A percentile compares a stretch with the other conserved stretches of the same genome.
phyloP scores from a whole-genome alignment of 805 yeast genomes.

The Torulaspora indica region DNA sequence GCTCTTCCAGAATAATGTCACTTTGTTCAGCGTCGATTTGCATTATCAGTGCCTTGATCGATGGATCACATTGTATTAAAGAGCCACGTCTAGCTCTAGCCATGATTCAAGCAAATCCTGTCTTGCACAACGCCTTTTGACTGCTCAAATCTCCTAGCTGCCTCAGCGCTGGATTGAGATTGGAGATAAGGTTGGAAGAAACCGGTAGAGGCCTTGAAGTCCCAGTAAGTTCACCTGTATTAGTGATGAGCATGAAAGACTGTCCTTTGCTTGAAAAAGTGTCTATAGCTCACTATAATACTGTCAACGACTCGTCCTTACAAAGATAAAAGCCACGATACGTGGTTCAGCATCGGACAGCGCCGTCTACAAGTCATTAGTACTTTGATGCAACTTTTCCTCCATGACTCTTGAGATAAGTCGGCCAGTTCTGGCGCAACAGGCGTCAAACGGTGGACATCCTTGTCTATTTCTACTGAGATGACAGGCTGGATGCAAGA shows the following conservation, averaged over 20 bases:
- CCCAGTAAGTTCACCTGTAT: background rate
- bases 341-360: no score
- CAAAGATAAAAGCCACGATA: no score
- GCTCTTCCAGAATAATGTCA: constrained; percentile 70
- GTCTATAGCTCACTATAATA: no score
- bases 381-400: background rate
- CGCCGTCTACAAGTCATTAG: no score
- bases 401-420: background rate
- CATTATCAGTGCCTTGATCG: constrained; percentile 79
- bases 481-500: background rate
- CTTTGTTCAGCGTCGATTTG: constrained; percentile 72
- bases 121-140: background rate
- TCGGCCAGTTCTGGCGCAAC: background rate
- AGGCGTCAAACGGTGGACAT: background rate
- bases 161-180: no score
- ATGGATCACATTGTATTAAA: constrained; percentile 74
- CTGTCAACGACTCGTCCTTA: no score
- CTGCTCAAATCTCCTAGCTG: background rate
- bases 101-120: constrained; percentile 29
- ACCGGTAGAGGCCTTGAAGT: background rate
- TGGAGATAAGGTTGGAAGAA: no score
- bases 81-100: constrained; percentile 56
- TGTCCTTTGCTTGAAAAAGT: no score
- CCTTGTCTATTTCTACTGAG: background rate
- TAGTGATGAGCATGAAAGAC: no score